Percentiles rank a stretch among this genome's conserved stretches.
Evolutionary conservation across 208 protist species (phyloP).

Genomic region (Trypanosoma rangeli): DNA sequence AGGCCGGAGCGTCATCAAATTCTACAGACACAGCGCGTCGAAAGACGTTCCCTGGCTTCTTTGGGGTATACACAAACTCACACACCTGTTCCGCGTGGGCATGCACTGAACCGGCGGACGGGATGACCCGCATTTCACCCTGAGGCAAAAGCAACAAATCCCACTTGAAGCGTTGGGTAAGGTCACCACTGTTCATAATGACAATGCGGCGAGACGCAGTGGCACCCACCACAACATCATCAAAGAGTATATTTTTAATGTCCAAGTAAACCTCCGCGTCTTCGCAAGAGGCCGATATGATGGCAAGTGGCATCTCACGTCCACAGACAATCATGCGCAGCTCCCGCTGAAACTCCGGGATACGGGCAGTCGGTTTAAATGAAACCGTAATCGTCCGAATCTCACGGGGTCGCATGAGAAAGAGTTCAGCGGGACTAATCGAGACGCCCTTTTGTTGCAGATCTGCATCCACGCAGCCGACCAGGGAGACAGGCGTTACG

Average conservation of each 20-base stretch:
- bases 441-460: slow-evolving; percentile 74
- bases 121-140: slow-evolving; percentile 79
- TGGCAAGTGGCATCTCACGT: slow-evolving; percentile 77
- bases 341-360: slow-evolving; percentile 89
- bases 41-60: slow-evolving; percentile 32
- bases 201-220: slow-evolving; percentile 69
- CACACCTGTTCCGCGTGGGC: slow-evolving; percentile 89
- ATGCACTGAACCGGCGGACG: slow-evolving; percentile 78
- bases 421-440: slow-evolving; percentile 31
- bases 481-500: slow-evolving; percentile 80
- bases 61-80: slow-evolving; percentile 91
- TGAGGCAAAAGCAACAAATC: slow-evolving; percentile 28
- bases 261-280: slow-evolving; percentile 96
- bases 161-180: slow-evolving; percentile 93
- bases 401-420: slow-evolving; percentile 88
- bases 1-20: slow-evolving; percentile 74
- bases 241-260: slow-evolving; percentile 86
- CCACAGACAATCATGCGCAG: slow-evolving; percentile 90
- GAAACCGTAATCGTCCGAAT: slow-evolving; percentile 55
- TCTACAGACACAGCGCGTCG: slow-evolving; percentile 53
- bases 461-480: slow-evolving; percentile 51
- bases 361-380: slow-evolving; percentile 82
- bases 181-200: slow-evolving; percentile 96
- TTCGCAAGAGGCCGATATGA: slow-evolving; percentile 89
- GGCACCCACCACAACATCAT: slow-evolving; percentile 87